phyloP scores from a whole-genome alignment of 768 basidiomycete species.

The Hericium rajendrae region DNA sequence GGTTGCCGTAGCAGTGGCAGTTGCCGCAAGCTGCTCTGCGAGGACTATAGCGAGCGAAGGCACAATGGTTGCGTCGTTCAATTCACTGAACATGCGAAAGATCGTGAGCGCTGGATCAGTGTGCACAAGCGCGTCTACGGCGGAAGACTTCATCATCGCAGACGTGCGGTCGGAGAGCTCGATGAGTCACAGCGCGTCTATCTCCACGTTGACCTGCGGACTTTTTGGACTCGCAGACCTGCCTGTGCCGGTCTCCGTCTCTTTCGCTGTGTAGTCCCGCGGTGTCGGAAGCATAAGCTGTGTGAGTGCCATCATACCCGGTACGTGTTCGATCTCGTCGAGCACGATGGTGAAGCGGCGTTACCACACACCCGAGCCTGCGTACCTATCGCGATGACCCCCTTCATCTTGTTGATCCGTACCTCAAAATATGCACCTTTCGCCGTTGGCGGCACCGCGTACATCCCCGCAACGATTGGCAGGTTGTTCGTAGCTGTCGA shows the following conservation, averaged over 20 bases:
- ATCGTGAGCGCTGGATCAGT: conserved; percentile 66
- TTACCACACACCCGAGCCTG: conserved; percentile 28
- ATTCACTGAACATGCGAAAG: conserved; percentile 66
- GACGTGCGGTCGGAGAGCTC: conserved; percentile 66
- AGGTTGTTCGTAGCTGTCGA: conserved; percentile 35
- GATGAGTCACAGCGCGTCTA: conserved; percentile 78
- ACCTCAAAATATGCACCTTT: conserved; percentile 58
- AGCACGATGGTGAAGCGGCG: conserved; percentile 76
- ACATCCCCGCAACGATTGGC: conserved; percentile 52
- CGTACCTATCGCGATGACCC: conserved; percentile 51
- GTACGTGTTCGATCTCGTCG: conserved; percentile 83
- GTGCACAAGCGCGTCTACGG: conserved; percentile 56
- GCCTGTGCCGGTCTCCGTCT: not conserved
- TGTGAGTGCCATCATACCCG: conserved; percentile 82
- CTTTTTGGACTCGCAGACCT: not conserved
- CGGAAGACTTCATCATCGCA: conserved; percentile 56
- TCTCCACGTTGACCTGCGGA: conserved; percentile 25
- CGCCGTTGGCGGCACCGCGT: conserved; percentile 39
- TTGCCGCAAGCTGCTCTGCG: conserved; percentile 63
- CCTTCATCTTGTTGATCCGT: conserved; percentile 46
- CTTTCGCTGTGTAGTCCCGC: conserved; percentile 1
- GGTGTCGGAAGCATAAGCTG: conserved; percentile 58
- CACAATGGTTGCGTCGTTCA: conserved; percentile 57
- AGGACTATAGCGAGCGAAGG: conserved; percentile 67
- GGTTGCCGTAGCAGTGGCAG: too few relatives aligned